Percentiles rank a stretch among this genome's conserved stretches.
phyloP scores from a whole-genome alignment of 352 stramenopile genomes.

The Globisporangium camurandrum region DNA sequence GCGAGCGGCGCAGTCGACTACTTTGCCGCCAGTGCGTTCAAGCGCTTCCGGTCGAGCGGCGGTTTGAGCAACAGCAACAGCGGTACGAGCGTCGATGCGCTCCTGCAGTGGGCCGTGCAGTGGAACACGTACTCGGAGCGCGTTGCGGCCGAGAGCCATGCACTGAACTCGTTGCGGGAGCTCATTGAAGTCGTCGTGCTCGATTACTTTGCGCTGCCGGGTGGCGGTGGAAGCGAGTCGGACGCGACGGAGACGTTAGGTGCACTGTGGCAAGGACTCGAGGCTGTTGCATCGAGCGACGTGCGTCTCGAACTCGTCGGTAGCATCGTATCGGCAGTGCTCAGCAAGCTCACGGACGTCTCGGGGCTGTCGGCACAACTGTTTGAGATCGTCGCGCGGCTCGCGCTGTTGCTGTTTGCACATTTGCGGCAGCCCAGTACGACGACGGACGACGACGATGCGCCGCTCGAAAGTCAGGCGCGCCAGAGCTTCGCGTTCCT shows the following conservation, averaged over 20 bases:
- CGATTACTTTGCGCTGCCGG: constrained; percentile 50
- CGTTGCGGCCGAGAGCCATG: constrained; percentile 70
- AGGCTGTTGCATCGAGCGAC: constrained; percentile 44
- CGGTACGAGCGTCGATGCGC: constrained; percentile 30
- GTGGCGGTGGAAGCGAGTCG: no score
- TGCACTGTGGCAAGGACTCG: constrained; percentile 57
- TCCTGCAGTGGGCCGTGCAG: constrained; percentile 73
- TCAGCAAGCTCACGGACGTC: constrained; percentile 56
- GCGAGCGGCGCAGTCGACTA: constrained; percentile 27
- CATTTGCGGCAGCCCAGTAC: constrained; percentile 26
- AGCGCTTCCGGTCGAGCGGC: constrained; percentile 48
- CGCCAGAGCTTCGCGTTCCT: constrained; percentile 42
- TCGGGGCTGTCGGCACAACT: constrained; percentile 51
- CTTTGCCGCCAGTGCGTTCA: constrained; percentile 29
- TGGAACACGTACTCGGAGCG: constrained; percentile 85
- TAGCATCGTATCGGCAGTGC: constrained; percentile 46
- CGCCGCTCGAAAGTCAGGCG: constrained; percentile 12
- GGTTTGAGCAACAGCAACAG: constrained; percentile 17
- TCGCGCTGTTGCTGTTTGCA: constrained; percentile 54
- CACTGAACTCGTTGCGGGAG: constrained; percentile 69
- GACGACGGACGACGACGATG: constrained; percentile 1
- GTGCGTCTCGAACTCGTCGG: constrained; percentile 55
- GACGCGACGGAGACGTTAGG: constrained; percentile 13
- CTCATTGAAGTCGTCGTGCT: constrained; percentile 74
- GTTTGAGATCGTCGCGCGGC: constrained; percentile 67